These are phyloP conservation scores for Globisporangium perplexum DNA, from an alignment of 352 stramenopile species.

Conservation along the genomic window DNA sequence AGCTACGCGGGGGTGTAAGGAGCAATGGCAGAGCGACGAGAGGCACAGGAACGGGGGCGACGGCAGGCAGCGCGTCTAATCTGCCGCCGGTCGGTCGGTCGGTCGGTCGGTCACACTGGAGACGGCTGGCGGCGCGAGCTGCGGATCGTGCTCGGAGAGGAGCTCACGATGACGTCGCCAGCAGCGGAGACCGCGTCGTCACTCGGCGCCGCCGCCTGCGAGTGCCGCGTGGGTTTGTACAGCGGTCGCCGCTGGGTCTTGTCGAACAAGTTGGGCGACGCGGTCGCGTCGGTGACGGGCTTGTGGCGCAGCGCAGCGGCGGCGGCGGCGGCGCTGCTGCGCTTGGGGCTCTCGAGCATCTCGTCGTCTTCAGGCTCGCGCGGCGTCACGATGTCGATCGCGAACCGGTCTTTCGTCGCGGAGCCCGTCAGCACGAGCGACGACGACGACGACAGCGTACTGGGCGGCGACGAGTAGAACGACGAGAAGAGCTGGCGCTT, in stretches of 20 bases:
- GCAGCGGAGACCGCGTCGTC: background rate
- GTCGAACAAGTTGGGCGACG: conserved; percentile 9
- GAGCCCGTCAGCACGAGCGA: background rate
- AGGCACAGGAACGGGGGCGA: no score
- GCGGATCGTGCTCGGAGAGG: background rate
- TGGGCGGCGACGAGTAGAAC: conserved; percentile 5
- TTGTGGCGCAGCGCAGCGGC: background rate
- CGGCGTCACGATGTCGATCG: conserved; percentile 7
- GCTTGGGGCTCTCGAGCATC: conserved; percentile 4
- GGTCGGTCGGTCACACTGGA: conserved; percentile 4
- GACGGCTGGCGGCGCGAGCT: conserved; percentile 6
- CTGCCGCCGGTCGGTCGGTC: background rate
- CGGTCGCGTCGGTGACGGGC: conserved; percentile 1
- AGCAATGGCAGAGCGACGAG: background rate
- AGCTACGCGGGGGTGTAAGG: background rate
- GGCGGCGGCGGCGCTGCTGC: background rate
- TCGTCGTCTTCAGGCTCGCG: conserved; percentile 15
- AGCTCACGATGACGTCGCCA: background rate
- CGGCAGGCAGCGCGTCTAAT: background rate
- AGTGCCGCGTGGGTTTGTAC: background rate
- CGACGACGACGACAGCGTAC: conserved; percentile 1
- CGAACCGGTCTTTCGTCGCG: conserved; percentile 4
- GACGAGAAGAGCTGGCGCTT: conserved; percentile 7
- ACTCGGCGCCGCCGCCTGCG: background rate
- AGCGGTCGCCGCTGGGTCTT: background rate